These are phyloP conservation scores for Aspergillus pseudoviridinutans DNA, from an alignment of 2,329 filamentous ascomycete species.

Conservation along the genomic window DNA sequence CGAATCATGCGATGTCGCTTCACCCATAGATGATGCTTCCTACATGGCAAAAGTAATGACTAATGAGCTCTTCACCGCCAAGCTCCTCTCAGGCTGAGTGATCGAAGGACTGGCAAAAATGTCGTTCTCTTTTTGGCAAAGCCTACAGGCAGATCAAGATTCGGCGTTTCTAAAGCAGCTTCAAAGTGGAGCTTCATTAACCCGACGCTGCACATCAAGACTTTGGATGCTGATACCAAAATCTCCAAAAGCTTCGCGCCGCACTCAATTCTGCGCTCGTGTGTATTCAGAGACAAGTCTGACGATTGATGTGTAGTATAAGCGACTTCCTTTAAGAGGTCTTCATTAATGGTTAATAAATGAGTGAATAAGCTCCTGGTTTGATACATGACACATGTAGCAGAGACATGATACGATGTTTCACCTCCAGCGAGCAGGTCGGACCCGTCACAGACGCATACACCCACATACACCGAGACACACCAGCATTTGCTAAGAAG, in stretches of 20 bases:
- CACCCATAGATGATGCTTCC: too few relatives aligned
- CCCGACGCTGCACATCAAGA: neutral
- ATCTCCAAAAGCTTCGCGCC: neutral
- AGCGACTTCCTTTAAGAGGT: neutral
- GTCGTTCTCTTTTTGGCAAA: neutral
- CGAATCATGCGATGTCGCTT: neutral
- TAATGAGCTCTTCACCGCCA: neutral
- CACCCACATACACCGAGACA: neutral
- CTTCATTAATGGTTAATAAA: neutral
- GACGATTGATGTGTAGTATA: neutral
- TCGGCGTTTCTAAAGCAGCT: neutral
- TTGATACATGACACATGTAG: neutral
- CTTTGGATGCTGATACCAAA: neutral
- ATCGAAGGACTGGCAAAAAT: too few relatives aligned
- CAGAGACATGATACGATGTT: neutral
- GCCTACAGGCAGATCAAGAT: neutral
- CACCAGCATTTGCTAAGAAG: slow-evolving; percentile 1
- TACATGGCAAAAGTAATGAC: neutral
- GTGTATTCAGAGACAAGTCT: too few relatives aligned
- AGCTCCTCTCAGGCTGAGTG: neutral
- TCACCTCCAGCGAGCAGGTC: neutral
- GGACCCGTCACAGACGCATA: neutral
- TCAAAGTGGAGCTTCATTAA: neutral
- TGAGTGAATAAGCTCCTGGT: neutral
- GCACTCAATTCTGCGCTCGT: too few relatives aligned